phyloP scores from a whole-genome alignment of 2,329 filamentous ascomycete species.

The Verticillium isaacii region DNA sequence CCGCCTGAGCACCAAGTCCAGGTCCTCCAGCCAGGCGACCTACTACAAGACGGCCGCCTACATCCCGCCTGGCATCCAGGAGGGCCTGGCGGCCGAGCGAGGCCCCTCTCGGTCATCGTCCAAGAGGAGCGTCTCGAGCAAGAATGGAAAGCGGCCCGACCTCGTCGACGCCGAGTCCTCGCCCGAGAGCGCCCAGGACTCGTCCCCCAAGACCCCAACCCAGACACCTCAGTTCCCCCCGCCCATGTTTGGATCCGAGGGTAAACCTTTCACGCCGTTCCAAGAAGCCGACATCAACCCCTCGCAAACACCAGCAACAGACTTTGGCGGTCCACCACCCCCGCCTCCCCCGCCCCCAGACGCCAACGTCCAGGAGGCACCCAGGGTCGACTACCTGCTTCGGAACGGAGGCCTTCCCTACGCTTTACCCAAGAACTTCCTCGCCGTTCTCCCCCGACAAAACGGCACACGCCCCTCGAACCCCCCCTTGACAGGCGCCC shows the following conservation, averaged over 20 bases:
- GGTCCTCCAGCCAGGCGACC: conserved; percentile 54
- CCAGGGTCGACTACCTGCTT: conserved; percentile 86
- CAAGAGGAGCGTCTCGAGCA: conserved; percentile 24
- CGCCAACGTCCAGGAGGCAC: conserved; percentile 64
- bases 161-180: conserved; percentile 35
- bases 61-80: conserved; percentile 19
- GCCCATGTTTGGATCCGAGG: conserved; percentile 28
- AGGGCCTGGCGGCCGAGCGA: conserved; percentile 14
- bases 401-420: conserved; percentile 79
- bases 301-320: conserved; percentile 34
- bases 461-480: conserved; percentile 56
- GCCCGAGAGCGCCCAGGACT: conserved; percentile 44
- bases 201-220: conserved; percentile 58
- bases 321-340: conserved; percentile 30
- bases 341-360: conserved; percentile 73
- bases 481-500: conserved; percentile 60
- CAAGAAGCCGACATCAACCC: conserved; percentile 31
- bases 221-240: conserved; percentile 48
- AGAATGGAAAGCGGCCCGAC: conserved; percentile 42
- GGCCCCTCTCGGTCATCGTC: conserved; percentile 14
- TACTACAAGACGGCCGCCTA: conserved; percentile 34
- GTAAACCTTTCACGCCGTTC: conserved; percentile 30
- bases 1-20: conserved; percentile 49
- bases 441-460: conserved; percentile 57
- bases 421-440: conserved; percentile 67